Conservation (phyloP, 2,329 filamentous ascomycete species). For the Colletotrichum acutatum region DNA sequence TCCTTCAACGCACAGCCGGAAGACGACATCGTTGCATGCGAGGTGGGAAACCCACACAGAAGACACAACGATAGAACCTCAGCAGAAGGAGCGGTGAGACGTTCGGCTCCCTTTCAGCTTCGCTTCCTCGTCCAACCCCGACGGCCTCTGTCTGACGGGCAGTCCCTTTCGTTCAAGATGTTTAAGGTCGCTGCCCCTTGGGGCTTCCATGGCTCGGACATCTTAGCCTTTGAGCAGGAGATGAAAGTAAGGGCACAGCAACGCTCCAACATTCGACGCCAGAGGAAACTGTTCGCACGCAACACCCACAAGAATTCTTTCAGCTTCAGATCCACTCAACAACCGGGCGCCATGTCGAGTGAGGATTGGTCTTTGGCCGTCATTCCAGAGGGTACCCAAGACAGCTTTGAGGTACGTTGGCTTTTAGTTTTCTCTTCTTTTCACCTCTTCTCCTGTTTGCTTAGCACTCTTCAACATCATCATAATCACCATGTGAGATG, state of each 20-base stretch:
- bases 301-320: conserved; percentile 17
- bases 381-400: conserved; percentile 27
- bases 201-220: conserved; percentile 29
- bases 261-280: conserved; percentile 18
- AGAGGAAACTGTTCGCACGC: conserved; percentile 26
- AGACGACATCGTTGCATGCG: conserved; percentile 32
- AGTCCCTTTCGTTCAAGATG: conserved; percentile 18
- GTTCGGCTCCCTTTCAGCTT: neutral
- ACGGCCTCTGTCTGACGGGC: neutral
- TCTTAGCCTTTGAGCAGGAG: conserved; percentile 31
- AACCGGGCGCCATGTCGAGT: conserved; percentile 19
- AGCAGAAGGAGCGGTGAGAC: conserved; percentile 26
- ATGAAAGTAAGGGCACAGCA: conserved; percentile 21
- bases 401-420: conserved; percentile 35
- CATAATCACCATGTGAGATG: conserved; percentile 16
- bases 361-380: conserved; percentile 17
- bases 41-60: conserved; percentile 18
- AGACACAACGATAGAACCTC: conserved; percentile 12
- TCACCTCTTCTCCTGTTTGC: neutral
- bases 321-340: conserved; percentile 10
- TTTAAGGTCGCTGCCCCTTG: conserved; percentile 33
- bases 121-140: neutral
- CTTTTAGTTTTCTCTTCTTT: neutral
- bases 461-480: neutral
- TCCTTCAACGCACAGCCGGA: conserved; percentile 25